Evolutionary conservation across 2,329 filamentous ascomycete genomes (phyloP).

Genomic region (Trichophyton mentagrophytes): DNA sequence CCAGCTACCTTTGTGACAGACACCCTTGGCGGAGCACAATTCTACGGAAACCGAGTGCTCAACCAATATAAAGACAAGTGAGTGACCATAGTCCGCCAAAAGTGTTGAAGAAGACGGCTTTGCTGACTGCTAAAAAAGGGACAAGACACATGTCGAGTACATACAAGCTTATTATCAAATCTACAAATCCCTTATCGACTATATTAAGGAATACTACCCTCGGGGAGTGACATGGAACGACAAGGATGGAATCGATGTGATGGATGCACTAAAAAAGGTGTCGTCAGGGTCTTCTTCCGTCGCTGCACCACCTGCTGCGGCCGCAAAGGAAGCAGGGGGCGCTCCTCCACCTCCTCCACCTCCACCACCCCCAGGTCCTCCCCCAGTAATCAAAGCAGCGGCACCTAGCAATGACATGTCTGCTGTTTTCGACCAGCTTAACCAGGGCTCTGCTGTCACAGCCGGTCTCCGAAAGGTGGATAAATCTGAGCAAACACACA

Average conservation of each 20-base stretch:
- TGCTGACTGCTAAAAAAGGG: conserved; percentile 44
- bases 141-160: conserved; percentile 71
- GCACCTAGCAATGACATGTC: conserved; percentile 51
- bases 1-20: conserved; percentile 79
- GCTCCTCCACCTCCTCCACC: conserved; percentile 49
- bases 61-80: conserved; percentile 79
- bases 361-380: conserved; percentile 52
- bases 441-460: conserved; percentile 79
- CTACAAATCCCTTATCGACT: conserved; percentile 70
- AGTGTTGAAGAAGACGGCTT: background rate
- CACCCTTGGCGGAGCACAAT: conserved; percentile 70
- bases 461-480: conserved; percentile 85
- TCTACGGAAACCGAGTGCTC: conserved; percentile 87
- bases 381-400: conserved; percentile 35
- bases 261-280: conserved; percentile 52
- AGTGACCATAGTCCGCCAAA: conserved; percentile 15
- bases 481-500: conserved; percentile 93
- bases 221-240: conserved; percentile 79
- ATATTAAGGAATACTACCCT: conserved; percentile 70
- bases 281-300: conserved; percentile 24
- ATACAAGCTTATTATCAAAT: conserved; percentile 85
- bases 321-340: conserved; percentile 30
- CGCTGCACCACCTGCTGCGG: conserved; percentile 19
- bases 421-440: conserved; percentile 84
- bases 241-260: conserved; percentile 56